phyloP scores from a whole-genome alignment of 257 asterid genomes.

The Nicotiana otophora region DNA sequence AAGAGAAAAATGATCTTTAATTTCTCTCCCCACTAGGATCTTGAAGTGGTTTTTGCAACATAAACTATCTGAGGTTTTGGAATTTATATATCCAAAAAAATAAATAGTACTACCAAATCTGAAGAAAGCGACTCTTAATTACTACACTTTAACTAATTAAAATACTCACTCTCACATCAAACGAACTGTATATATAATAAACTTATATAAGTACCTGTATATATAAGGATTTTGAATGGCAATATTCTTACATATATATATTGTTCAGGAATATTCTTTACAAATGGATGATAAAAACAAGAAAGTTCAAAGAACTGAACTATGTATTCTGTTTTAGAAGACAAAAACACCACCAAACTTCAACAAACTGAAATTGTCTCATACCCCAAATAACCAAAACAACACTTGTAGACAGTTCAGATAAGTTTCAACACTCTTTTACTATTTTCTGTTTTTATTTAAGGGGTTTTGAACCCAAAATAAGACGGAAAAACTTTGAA shows the following conservation, averaged over 20 bases:
- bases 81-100: background rate
- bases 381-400: background rate
- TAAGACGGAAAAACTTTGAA: background rate
- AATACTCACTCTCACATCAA: background rate
- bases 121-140: slow-evolving; percentile 32
- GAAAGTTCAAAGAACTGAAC: too few relatives aligned
- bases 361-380: slow-evolving; percentile 16
- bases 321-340: background rate
- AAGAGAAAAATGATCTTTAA: slow-evolving; percentile 13
- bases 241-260: too few relatives aligned
- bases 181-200: too few relatives aligned
- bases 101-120: background rate
- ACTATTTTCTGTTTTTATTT: too few relatives aligned
- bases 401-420: too few relatives aligned
- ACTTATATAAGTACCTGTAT: too few relatives aligned
- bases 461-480: slow-evolving; percentile 12
- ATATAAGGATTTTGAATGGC: too few relatives aligned
- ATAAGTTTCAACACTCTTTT: too few relatives aligned
- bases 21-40: background rate
- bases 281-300: too few relatives aligned
- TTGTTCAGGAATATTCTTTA: too few relatives aligned
- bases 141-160: background rate
- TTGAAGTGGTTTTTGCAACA: slow-evolving; percentile 47
- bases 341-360: slow-evolving; percentile 13
- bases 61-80: slow-evolving; percentile 40